Percentiles rank a stretch among this genome's conserved stretches.
Evolutionary conservation across 169 alveolate genomes (phyloP).

Genomic region (Plasmodium adleri): DNA sequence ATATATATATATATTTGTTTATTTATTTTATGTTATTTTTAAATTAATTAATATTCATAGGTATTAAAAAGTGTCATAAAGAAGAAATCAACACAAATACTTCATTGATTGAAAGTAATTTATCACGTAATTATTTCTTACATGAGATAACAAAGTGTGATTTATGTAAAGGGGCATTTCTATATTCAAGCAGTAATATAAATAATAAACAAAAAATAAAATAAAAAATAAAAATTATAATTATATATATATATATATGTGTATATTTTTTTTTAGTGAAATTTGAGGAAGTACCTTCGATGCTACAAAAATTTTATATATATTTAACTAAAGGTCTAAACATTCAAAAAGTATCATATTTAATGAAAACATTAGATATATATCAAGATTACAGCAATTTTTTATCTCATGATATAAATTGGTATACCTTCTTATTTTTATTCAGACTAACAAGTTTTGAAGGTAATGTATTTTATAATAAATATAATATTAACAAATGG

Average conservation of each 20-base stretch:
- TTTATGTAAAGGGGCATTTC: constrained; percentile 36
- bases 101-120: background rate
- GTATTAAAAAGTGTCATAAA: constrained; percentile 24
- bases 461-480: constrained; percentile 1
- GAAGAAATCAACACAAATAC: background rate
- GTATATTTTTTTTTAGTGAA: background rate
- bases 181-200: constrained; percentile 6
- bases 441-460: constrained; percentile 22
- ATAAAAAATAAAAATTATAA: too few species aligned
- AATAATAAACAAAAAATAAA: background rate
- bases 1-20: too few species aligned
- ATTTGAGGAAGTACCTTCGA: constrained; percentile 10
- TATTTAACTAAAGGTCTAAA: constrained; percentile 19
- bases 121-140: background rate
- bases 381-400: constrained; percentile 47
- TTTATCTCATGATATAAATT: constrained; percentile 40
- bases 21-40: too few species aligned
- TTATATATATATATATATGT: too few species aligned
- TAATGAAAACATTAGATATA: constrained; percentile 21
- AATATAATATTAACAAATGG: background rate
- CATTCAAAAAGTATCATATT: background rate
- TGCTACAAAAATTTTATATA: constrained; percentile 38
- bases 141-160: constrained; percentile 9
- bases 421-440: constrained; percentile 50
- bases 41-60: background rate